These are phyloP conservation scores for Allium cepa DNA, from an alignment of 106 monocot species.

Conservation along the genomic window DNA sequence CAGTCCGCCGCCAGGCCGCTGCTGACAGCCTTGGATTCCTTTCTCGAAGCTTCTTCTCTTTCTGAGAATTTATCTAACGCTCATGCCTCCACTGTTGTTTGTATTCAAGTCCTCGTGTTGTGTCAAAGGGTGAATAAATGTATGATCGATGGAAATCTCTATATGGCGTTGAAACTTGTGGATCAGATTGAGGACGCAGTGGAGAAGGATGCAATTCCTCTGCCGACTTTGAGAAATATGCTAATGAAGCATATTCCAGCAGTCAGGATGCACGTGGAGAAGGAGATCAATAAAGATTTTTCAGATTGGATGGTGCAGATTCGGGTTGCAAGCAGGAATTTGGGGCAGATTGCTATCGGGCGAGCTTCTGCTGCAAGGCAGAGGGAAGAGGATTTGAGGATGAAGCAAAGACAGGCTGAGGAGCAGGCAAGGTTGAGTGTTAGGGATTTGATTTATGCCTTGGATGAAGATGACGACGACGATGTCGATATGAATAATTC, in stretches of 20 bases:
- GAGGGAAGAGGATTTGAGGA: constrained; percentile 84
- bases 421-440: constrained; percentile 37
- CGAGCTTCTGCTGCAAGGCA: constrained; percentile 84
- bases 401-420: constrained; percentile 68
- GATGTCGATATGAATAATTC: constrained; percentile 11
- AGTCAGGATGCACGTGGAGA: constrained; percentile 64
- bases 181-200: constrained; percentile 58
- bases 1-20: constrained; percentile 70
- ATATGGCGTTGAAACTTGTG: constrained; percentile 65
- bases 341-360: constrained; percentile 92
- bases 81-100: constrained; percentile 30
- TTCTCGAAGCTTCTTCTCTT: constrained; percentile 52
- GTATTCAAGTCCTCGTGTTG: constrained; percentile 48
- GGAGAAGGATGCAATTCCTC: constrained; percentile 24
- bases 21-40: constrained; percentile 61
- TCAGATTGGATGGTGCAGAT: constrained; percentile 95
- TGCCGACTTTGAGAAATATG: constrained; percentile 66
- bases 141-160: constrained; percentile 43
- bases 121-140: constrained; percentile 57
- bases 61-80: constrained; percentile 56
- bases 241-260: constrained; percentile 63
- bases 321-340: constrained; percentile 71
- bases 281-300: constrained; percentile 61
- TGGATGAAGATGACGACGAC: constrained; percentile 44
- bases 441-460: constrained; percentile 24